phyloP scores from a whole-genome alignment of 306 rosid genomes.

The Canavalia gladiata region DNA sequence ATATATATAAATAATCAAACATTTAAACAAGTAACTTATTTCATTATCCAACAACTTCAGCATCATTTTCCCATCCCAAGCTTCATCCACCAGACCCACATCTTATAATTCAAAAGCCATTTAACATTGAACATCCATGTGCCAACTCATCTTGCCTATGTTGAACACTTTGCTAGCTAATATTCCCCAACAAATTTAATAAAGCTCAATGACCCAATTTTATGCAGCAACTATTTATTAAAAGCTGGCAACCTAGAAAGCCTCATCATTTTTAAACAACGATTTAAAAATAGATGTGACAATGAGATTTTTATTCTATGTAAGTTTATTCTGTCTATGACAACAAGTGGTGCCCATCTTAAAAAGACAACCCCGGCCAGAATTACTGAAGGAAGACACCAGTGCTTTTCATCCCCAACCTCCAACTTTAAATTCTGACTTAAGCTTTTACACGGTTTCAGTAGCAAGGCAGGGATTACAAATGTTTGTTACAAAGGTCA shows the following conservation, averaged over 20 bases:
- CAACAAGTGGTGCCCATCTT: neutral
- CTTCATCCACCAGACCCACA: neutral
- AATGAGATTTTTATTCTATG: neutral
- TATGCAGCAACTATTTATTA: neutral
- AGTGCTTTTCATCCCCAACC: neutral
- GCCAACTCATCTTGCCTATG: neutral
- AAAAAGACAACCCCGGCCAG: neutral
- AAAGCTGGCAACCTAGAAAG: neutral
- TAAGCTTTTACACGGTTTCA: no score
- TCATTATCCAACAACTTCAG: neutral
- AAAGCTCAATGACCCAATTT: neutral
- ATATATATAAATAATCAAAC: neutral
- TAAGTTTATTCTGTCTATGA: neutral
- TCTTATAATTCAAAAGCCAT: neutral
- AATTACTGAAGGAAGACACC: neutral
- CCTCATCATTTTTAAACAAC: neutral
- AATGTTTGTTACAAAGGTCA: neutral
- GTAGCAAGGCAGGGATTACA: neutral
- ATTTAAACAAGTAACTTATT: neutral
- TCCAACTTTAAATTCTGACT: neutral
- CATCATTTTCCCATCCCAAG: neutral
- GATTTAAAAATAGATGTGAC: neutral
- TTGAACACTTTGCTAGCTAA: neutral
- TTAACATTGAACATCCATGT: neutral
- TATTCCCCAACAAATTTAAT: constrained; percentile 1